These are phyloP conservation scores for Epichloe amarillans DNA, from an alignment of 2,329 filamentous ascomycete genomes.

Conservation along the genomic window DNA sequence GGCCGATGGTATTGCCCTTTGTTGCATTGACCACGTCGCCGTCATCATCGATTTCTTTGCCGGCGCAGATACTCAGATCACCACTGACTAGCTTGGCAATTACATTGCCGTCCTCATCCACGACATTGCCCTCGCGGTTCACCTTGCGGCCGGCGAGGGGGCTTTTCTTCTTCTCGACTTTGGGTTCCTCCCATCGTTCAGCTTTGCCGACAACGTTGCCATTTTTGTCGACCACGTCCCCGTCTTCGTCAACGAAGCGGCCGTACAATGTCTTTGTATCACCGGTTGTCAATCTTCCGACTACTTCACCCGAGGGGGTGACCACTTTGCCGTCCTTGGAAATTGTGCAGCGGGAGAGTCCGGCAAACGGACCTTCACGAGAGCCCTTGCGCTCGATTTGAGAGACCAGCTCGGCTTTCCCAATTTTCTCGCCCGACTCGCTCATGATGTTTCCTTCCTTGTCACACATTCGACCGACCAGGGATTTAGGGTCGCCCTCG, in stretches of 20 bases:
- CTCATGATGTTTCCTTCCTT: constrained; percentile 60
- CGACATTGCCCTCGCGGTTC: constrained; percentile 45
- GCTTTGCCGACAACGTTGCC: constrained; percentile 45
- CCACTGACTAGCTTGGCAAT: constrained; percentile 57
- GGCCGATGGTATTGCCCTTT: constrained; percentile 53
- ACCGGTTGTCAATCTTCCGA: constrained; percentile 58
- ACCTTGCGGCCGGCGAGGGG: constrained; percentile 41
- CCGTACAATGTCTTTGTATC: constrained; percentile 61
- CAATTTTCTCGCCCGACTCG: constrained; percentile 58
- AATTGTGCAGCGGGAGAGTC: constrained; percentile 50
- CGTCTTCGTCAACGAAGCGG: constrained; percentile 65
- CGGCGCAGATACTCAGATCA: constrained; percentile 48
- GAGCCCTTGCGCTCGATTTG: constrained; percentile 49
- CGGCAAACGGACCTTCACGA: constrained; percentile 57
- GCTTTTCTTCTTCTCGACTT: constrained; percentile 31
- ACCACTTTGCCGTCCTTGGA: constrained; percentile 48
- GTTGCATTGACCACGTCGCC: constrained; percentile 59
- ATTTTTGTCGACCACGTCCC: constrained; percentile 69
- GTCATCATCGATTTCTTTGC: constrained; percentile 57
- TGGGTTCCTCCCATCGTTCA: constrained; percentile 45
- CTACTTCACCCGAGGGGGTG: constrained; percentile 25
- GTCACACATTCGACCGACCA: constrained; percentile 57
- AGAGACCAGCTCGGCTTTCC: constrained; percentile 53
- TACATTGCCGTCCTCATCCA: constrained; percentile 44
- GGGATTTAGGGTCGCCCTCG: constrained; percentile 50